phyloP scores from a whole-genome alignment of 148 eudicot genomes.

The Mesembryanthemum crystallinum region DNA sequence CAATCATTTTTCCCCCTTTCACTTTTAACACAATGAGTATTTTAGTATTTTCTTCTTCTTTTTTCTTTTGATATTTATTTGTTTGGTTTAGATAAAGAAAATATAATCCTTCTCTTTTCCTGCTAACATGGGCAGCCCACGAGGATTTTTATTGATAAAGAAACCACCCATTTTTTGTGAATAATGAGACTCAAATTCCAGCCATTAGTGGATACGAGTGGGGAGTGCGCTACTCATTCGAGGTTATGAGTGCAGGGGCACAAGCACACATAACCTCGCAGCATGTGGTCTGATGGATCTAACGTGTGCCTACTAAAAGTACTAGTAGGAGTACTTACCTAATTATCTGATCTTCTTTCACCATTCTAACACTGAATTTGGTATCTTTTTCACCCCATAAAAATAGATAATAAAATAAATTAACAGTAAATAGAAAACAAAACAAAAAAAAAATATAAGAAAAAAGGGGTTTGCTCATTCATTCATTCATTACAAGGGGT shows the following conservation, averaged over 20 bases:
- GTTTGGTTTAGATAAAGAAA: not conserved
- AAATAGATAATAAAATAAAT: conserved; percentile 3
- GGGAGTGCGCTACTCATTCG: too few relatives aligned
- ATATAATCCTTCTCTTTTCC: not conserved
- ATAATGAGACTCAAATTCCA: too few relatives aligned
- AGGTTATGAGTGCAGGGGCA: too few relatives aligned
- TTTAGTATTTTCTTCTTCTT: not conserved
- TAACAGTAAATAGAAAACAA: conserved; percentile 10
- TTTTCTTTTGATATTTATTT: not conserved
- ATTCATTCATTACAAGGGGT: conserved; percentile 13
- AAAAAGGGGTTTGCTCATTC: conserved; percentile 4
- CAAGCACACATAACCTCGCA: not conserved
- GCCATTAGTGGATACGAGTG: too few relatives aligned
- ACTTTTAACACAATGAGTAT: conserved; percentile 17
- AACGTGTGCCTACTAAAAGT: not conserved
- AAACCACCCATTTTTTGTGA: too few relatives aligned
- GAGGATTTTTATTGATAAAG: too few relatives aligned
- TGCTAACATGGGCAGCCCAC: conserved; percentile 30
- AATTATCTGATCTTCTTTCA: not conserved
- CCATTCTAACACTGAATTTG: not conserved
- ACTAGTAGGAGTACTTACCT: too few relatives aligned
- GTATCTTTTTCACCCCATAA: conserved; percentile 13
- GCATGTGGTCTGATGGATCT: conserved; percentile 14
- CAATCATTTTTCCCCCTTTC: conserved; percentile 26
- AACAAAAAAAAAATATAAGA: not conserved